These are phyloP conservation scores for Sequoiadendron giganteum DNA, from an alignment of 75 land plant species.

Conservation along the genomic window DNA sequence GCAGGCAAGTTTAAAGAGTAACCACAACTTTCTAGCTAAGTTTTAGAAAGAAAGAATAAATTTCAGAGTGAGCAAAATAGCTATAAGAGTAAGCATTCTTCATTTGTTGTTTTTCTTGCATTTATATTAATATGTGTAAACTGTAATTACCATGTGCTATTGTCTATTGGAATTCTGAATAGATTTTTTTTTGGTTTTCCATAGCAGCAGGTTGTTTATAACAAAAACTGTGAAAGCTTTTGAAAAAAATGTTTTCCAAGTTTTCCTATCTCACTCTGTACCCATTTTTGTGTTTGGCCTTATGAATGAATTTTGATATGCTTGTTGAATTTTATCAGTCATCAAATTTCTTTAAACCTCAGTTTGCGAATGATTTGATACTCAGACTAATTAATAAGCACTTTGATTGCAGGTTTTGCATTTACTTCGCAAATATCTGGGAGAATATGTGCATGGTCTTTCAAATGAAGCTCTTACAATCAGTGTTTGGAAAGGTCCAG, in stretches of 20 bases:
- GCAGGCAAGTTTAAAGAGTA: not conserved
- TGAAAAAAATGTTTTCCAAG: not conserved
- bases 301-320: not conserved
- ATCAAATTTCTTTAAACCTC: not conserved
- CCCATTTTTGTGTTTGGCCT: not conserved
- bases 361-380: not conserved
- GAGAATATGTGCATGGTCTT: conserved; percentile 94
- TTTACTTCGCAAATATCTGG: conserved; percentile 86
- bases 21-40: not conserved
- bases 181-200: not conserved
- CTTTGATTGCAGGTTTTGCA: conserved; percentile 70
- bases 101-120: not conserved
- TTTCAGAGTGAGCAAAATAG: not conserved
- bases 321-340: not conserved
- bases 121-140: not conserved
- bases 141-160: not conserved
- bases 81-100: not conserved
- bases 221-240: not conserved
- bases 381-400: not conserved
- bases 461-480: conserved; percentile 87
- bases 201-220: not conserved
- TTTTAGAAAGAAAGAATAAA: not conserved
- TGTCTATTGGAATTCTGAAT: not conserved
- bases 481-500: conserved; percentile 95
- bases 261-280: not conserved